These are phyloP conservation scores for Leonotis leonurus DNA, from an alignment of 257 asterid genomes.

Conservation along the genomic window DNA sequence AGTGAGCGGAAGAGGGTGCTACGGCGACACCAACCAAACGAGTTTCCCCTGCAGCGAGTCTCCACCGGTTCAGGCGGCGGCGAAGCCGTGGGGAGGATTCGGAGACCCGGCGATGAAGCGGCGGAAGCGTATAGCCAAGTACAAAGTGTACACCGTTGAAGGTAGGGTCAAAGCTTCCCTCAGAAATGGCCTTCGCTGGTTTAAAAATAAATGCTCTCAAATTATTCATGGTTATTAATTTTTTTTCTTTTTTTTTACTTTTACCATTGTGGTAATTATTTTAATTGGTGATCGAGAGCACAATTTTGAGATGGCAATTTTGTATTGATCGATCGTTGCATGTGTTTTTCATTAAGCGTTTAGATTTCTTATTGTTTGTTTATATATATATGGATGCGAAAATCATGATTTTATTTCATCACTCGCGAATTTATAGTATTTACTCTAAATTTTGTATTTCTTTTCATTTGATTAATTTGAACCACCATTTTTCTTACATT, in stretches of 20 bases:
- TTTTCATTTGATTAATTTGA: too few species aligned
- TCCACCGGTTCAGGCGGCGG: slow-evolving; percentile 23
- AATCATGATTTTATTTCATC: too few species aligned
- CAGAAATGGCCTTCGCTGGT: slow-evolving; percentile 64
- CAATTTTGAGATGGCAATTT: too few species aligned
- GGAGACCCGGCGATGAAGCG: slow-evolving; percentile 60
- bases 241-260: background rate
- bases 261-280: too few species aligned
- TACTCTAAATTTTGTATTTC: too few species aligned
- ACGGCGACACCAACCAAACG: slow-evolving; percentile 2
- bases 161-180: slow-evolving; percentile 72
- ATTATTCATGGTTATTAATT: slow-evolving; percentile 57
- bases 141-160: slow-evolving; percentile 65
- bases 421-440: too few species aligned
- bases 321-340: too few species aligned
- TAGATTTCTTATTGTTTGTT: too few species aligned
- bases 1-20: slow-evolving; percentile 33
- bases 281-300: too few species aligned
- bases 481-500: too few species aligned
- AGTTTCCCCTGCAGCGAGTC: slow-evolving; percentile 17
- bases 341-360: too few species aligned
- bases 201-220: slow-evolving; percentile 61
- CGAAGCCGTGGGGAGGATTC: slow-evolving; percentile 66
- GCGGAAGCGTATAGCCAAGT: slow-evolving; percentile 62
- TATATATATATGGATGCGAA: too few species aligned